Evolutionary conservation across 805 yeast species (phyloP).

Genomic region (Suhomyces sp.): DNA sequence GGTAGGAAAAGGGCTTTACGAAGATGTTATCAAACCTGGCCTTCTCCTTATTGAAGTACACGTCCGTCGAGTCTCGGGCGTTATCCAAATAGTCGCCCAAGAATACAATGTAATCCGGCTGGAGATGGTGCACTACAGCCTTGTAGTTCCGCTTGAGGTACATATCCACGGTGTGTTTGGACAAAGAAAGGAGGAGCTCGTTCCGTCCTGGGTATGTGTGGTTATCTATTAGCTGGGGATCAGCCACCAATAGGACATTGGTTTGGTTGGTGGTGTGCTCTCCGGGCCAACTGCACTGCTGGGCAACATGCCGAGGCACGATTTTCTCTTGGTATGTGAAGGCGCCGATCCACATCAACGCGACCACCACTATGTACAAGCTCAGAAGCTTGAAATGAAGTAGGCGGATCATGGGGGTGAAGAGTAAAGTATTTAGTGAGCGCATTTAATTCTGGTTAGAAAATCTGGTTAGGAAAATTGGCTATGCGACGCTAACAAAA

Average conservation of each 20-base stretch:
- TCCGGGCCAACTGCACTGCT: slow-evolving; percentile 33
- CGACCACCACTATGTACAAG: slow-evolving; percentile 20
- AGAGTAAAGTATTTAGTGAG: neutral
- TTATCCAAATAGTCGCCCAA: slow-evolving; percentile 44
- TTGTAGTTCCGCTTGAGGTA: slow-evolving; percentile 38
- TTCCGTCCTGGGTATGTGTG: slow-evolving; percentile 44
- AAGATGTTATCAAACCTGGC: slow-evolving; percentile 34
- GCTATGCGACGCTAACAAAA: neutral
- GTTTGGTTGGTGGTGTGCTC: slow-evolving; percentile 10
- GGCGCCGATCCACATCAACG: slow-evolving; percentile 26
- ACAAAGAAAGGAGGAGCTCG: slow-evolving; percentile 25
- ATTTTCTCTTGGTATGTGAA: slow-evolving; percentile 34
- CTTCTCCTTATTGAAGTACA: slow-evolving; percentile 27
- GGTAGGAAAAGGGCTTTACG: slow-evolving; percentile 10
- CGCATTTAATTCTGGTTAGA: neutral
- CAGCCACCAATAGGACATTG: slow-evolving; percentile 38
- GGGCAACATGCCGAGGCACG: slow-evolving; percentile 25
- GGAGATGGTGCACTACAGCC: slow-evolving; percentile 26
- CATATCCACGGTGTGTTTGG: slow-evolving; percentile 41
- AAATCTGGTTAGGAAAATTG: no score
- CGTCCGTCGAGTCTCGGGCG: slow-evolving; percentile 33
- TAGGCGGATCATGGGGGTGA: slow-evolving; percentile 3
- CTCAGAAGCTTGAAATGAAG: slow-evolving; percentile 24
- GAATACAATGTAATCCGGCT: slow-evolving; percentile 38
- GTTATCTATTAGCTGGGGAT: slow-evolving; percentile 43